phyloP scores from a whole-genome alignment of 768 basidiomycete genomes.

The Boletus sp. region DNA sequence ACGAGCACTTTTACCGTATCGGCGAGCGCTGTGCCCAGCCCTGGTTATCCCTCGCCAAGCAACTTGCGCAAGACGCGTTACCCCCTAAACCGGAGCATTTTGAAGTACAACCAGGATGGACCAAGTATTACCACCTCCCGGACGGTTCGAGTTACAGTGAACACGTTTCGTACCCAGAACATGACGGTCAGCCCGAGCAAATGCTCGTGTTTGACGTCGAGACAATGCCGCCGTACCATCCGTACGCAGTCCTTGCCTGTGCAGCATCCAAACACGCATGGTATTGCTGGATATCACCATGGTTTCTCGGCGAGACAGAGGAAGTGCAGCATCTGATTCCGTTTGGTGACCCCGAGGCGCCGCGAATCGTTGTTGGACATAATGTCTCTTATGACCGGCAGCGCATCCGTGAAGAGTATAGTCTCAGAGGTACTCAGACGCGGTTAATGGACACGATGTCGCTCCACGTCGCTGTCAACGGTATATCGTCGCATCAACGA shows the following conservation, averaged over 20 bases:
- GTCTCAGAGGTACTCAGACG: constrained; percentile 58
- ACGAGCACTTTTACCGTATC: constrained; percentile 86
- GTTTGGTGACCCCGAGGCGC: constrained; percentile 50
- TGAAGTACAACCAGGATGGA: constrained; percentile 77
- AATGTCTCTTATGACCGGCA: constrained; percentile 94
- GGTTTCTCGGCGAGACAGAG: constrained; percentile 69
- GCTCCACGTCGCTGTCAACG: constrained; percentile 89
- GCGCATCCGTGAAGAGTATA: constrained; percentile 82
- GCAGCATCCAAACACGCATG: constrained; percentile 82
- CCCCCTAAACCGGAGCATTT: constrained; percentile 62
- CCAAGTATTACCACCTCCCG: constrained; percentile 65
- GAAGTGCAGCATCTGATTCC: constrained; percentile 69
- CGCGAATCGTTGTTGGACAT: constrained; percentile 84
- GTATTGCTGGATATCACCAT: constrained; percentile 97
- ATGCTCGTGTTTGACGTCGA: constrained; percentile 93
- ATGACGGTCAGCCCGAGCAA: constrained; percentile 62
- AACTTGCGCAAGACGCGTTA: constrained; percentile 50
- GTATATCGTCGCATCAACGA: constrained; percentile 92
- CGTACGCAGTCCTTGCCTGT: constrained; percentile 85
- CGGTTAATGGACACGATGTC: constrained; percentile 95
- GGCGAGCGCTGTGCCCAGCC: constrained; percentile 70
- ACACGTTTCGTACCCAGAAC: constrained; percentile 63
- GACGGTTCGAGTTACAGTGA: constrained; percentile 81
- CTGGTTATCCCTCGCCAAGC: constrained; percentile 68
- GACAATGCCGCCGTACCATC: constrained; percentile 80